Percentiles rank a stretch among this genome's conserved stretches.
Evolutionary conservation across 1,139 yeast genomes (phyloP).

Genomic region (Meyerozyma elateridarum): DNA sequence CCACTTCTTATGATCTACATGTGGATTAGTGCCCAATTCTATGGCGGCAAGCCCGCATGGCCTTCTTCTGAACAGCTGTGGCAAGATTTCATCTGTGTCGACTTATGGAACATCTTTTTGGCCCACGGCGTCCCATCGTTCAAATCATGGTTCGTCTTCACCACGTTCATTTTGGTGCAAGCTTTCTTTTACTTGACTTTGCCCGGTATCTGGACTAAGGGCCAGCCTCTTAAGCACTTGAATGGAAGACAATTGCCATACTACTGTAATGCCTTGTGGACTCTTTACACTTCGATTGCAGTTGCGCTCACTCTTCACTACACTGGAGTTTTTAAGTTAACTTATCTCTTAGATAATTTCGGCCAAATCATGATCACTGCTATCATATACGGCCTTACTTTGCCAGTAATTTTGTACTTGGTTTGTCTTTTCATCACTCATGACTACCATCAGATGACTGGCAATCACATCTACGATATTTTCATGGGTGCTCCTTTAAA

Average conservation of each 20-base stretch:
- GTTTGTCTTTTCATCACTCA: slow-evolving; percentile 62
- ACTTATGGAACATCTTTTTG: slow-evolving; percentile 41
- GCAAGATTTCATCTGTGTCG: slow-evolving; percentile 44
- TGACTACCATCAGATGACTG: slow-evolving; percentile 86
- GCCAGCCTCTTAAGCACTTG: slow-evolving; percentile 84
- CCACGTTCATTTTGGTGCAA: slow-evolving; percentile 68
- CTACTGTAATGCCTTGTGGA: slow-evolving; percentile 86
- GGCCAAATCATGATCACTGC: slow-evolving; percentile 94
- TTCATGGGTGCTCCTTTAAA: slow-evolving; percentile 98
- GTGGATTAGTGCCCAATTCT: slow-evolving; percentile 88
- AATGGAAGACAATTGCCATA: slow-evolving; percentile 79
- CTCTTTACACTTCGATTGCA: slow-evolving; percentile 67
- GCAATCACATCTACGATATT: slow-evolving; percentile 82
- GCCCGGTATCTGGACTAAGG: slow-evolving; percentile 94
- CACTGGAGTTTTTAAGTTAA: slow-evolving; percentile 67
- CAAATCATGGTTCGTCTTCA: slow-evolving; percentile 65
- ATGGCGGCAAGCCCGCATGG: slow-evolving; percentile 66
- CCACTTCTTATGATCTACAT: slow-evolving; percentile 93
- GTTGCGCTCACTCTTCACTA: slow-evolving; percentile 61
- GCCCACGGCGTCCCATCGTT: slow-evolving; percentile 66
- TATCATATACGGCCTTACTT: slow-evolving; percentile 66
- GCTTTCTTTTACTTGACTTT: slow-evolving; percentile 72
- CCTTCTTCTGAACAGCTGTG: slow-evolving; percentile 61
- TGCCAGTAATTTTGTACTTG: slow-evolving; percentile 59
- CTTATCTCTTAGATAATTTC: slow-evolving; percentile 71